phyloP scores from a whole-genome alignment of 257 asterid genomes.

The Solanum ossicruentum region DNA sequence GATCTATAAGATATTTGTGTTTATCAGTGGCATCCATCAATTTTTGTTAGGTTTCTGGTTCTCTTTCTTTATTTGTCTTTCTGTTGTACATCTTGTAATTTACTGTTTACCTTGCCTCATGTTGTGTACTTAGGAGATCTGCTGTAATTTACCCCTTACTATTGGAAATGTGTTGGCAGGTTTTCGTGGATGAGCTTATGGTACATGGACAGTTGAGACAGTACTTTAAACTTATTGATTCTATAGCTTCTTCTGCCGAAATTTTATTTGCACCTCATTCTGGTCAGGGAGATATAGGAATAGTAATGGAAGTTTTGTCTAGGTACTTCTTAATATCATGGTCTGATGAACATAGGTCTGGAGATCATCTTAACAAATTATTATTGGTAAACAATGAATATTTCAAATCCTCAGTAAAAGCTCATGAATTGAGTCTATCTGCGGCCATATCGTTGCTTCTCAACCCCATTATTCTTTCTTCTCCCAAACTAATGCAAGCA shows the following conservation, averaged over 20 bases:
- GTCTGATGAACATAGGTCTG: constrained; percentile 35
- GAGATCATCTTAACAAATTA: constrained; percentile 37
- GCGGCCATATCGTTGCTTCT: constrained; percentile 54
- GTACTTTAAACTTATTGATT: constrained; percentile 27
- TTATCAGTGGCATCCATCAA: background rate
- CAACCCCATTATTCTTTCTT: constrained; percentile 43
- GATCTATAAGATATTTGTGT: background rate
- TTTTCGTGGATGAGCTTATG: constrained; percentile 64
- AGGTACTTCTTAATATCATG: constrained; percentile 50
- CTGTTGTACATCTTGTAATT: background rate
- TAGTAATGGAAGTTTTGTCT: constrained; percentile 45
- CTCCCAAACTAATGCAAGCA: constrained; percentile 58
- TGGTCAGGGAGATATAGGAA: constrained; percentile 30
- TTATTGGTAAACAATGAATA: constrained; percentile 24
- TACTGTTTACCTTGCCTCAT: background rate
- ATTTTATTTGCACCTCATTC: constrained; percentile 15
- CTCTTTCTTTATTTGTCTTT: background rate
- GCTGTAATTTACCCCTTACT: constrained; percentile 1
- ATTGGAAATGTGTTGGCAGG: constrained; percentile 29
- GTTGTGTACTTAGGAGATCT: background rate
- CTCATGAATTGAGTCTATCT: constrained; percentile 39
- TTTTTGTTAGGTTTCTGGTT: background rate
- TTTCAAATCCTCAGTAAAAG: constrained; percentile 18
- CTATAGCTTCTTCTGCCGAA: constrained; percentile 24
- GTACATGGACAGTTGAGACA: constrained; percentile 36